Base-by-base conservation (phyloP, 768 basidiomycete species). In the Podaxis pistillaris region DNA sequence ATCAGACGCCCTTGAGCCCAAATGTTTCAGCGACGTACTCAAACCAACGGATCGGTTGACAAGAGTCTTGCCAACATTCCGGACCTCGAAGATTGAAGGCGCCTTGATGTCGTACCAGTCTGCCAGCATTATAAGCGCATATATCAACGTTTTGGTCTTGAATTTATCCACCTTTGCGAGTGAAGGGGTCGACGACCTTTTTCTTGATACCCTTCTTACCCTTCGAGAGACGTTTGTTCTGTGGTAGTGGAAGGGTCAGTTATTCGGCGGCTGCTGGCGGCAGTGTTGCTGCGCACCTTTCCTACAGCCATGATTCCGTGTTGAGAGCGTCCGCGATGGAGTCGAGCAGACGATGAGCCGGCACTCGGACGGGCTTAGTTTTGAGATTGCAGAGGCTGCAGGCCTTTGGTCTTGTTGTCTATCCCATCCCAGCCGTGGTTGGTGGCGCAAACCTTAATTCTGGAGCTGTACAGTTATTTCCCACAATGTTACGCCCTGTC, bases 51-150 rank as follows among this genome's bases (percentile, higher is more conserved):
- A 97, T 76, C 96, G 84, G 87, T 99, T 99, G 77, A 90, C 94
- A 67, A 98, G 87, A 64, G 97, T 99, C 87, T 98, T 98, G 75
- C 97, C 97, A 73, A 96, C 90, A 77, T 96, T 96, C 76, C 89
- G 88, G 69, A 89, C 86, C 78, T 99, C 97, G 78, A 99, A 99
- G 78, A 93, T 94, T 65, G 94, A 95, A 55, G 97, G 97, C 1
- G 96, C 96, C 80, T 97, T 98, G 79, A 99, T 90, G 76, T 98
- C 96, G 79, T 94, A 99, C 97, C 97, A 98, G 71, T 98, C 96
- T 97, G 55, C 30, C 49, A 52, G 33, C 13, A 28, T n/a, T 33
- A 52, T 67, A 37, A 65, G 64, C 13, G 13, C 17, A 41, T 36
- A 44, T 37, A 15, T 57, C 33, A 38, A 38, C 24, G n/a, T 4